A percentile compares a stretch with the other conserved stretches of the same genome.
phyloP scores from a whole-genome alignment of 305 asterid species.

The Fraxinus ornus region DNA sequence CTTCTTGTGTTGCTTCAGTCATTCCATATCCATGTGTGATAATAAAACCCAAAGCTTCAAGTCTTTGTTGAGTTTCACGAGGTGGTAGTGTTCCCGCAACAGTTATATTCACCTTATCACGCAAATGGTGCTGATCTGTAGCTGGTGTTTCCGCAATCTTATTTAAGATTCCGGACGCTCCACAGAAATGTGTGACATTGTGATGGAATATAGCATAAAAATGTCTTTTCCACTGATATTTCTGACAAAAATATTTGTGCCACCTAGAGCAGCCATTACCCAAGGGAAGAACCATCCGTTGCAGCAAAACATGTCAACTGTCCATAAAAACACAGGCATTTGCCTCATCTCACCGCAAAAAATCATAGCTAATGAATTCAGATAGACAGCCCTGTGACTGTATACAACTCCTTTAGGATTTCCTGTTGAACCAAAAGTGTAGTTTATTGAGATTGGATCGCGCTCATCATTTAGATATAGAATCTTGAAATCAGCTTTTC shows the following conservation, averaged over 20 bases:
- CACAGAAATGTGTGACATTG: constrained; percentile 41
- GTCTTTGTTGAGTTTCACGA: constrained; percentile 9
- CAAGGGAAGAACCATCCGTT: constrained; percentile 51
- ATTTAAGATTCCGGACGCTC: constrained; percentile 31
- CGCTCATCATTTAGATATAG: constrained; percentile 33
- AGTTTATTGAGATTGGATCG: constrained; percentile 40
- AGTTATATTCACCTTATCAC: constrained; percentile 27
- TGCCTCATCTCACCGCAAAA: constrained; percentile 19
- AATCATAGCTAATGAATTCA: constrained; percentile 32
- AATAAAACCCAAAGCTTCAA: constrained; percentile 26
- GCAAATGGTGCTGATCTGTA: background rate
- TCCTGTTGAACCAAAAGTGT: constrained; percentile 50
- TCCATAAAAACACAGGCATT: constrained; percentile 40
- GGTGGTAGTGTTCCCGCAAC: constrained; percentile 38
- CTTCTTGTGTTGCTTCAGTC: constrained; percentile 35
- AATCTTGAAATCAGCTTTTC: constrained; percentile 28
- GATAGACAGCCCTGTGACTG: constrained; percentile 43
- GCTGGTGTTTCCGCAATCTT: constrained; percentile 26
- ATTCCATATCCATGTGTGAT: constrained; percentile 36
- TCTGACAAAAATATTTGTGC: constrained; percentile 37
- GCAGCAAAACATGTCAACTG: constrained; percentile 52
- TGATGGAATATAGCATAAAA: constrained; percentile 25
- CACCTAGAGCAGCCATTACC: constrained; percentile 47
- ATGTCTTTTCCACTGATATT: constrained; percentile 26
- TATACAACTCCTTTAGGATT: constrained; percentile 46